Evolutionary conservation across 495 filamentous ascomycete genomes (phyloP).

Genomic region (Penicillium simplicissimum): DNA sequence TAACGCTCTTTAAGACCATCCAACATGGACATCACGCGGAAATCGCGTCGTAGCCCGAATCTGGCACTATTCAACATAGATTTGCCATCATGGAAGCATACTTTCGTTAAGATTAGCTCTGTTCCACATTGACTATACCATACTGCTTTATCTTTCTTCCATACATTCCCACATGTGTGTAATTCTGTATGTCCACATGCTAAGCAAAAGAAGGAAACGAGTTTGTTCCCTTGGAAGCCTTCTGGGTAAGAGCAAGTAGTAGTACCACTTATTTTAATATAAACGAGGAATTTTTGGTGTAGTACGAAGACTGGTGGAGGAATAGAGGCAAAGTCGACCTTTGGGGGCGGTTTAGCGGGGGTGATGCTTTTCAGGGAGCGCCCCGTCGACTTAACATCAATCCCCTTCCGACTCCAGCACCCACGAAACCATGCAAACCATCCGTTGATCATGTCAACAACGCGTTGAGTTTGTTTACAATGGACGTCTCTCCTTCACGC

Average conservation of each 20-base stretch:
- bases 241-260: not conserved
- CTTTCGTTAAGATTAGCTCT: conserved; percentile 1
- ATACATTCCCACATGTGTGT: not conserved
- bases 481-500: conserved; percentile 16
- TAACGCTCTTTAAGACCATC: conserved; percentile 2
- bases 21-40: conserved; percentile 8
- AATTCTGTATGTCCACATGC: not conserved
- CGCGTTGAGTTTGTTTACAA: not conserved
- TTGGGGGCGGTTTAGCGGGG: not conserved
- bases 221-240: not conserved
- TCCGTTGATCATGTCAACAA: not conserved
- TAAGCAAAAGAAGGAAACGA: not conserved
- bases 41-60: not conserved
- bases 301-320: not conserved
- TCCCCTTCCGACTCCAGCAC: not conserved
- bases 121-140: not conserved
- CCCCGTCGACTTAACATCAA: not conserved
- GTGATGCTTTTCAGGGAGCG: no score
- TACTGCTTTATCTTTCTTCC: not conserved
- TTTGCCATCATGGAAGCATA: not conserved
- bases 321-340: no score
- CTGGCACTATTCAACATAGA: not conserved
- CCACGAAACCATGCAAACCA: not conserved
- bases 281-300: not conserved
- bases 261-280: no score